A percentile compares a stretch with the other conserved stretches of the same genome.
These are phyloP conservation scores for Letharia columbiana DNA, from an alignment of 495 filamentous ascomycete genomes.

Conservation along the genomic window DNA sequence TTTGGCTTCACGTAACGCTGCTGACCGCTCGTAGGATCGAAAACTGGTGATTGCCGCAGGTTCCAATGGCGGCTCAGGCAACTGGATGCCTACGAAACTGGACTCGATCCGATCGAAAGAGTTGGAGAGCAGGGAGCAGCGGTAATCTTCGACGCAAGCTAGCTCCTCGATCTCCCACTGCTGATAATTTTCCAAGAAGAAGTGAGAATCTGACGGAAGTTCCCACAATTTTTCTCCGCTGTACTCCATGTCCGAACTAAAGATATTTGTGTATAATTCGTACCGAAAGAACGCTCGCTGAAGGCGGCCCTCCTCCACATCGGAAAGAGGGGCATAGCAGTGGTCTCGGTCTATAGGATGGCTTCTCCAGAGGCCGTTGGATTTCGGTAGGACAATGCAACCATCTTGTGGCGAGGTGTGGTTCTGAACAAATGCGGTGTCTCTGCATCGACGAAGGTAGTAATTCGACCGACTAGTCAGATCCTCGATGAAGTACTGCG, in stretches of 20 bases:
- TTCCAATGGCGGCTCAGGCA: background rate
- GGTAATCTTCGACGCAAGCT: background rate
- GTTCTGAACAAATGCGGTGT: background rate
- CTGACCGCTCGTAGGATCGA: background rate
- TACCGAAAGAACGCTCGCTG: background rate
- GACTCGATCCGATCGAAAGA: background rate
- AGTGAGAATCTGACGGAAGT: background rate
- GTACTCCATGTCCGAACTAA: background rate
- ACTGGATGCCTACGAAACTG: background rate
- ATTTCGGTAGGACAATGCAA: too few relatives aligned
- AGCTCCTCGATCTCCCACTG: background rate
- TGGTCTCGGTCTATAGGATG: too few relatives aligned
- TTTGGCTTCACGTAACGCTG: background rate
- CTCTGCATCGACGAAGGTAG: background rate
- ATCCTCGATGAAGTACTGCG: background rate
- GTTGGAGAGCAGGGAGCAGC: background rate
- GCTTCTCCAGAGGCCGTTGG: too few relatives aligned
- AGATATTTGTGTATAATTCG: background rate
- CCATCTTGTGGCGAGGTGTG: too few relatives aligned
- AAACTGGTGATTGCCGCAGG: background rate
- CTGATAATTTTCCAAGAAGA: background rate
- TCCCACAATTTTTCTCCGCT: background rate
- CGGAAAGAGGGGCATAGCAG: background rate
- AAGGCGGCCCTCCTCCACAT: background rate
- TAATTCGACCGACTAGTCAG: background rate